Base-by-base conservation (phyloP, 2,329 filamentous ascomycete species). In the Exophiala aquamarina region DNA sequence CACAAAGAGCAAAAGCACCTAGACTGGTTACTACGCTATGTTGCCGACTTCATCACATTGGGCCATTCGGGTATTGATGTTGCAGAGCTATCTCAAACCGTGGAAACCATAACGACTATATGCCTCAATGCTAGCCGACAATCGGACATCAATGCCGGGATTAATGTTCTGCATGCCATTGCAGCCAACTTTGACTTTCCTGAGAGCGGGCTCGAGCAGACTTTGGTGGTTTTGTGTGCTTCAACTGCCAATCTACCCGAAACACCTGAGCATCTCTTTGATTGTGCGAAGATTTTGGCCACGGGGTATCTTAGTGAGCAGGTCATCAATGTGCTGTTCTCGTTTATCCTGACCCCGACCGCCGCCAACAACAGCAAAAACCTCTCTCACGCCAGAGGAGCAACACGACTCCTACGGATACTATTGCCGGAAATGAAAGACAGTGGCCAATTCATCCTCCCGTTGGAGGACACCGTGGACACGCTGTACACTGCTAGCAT, bases 11-110 rank as follows among this genome's bases (percentile, higher is more conserved):
- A 47, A 20, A 47, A 51, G 28, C 44, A 50, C 19, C 34, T 58
- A 13, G 41, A 49, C n/a, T 58, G 56, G 56, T 29, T 58, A 10
- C 47, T 58, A 10, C 51, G 42, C 11, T 58, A 51, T 21, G 44
- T 50, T 18, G 40, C 35, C 20, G 54, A 58, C 39, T 58, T 50
- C 37, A 17, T 58, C 10, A 36, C 47, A n/a, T 21, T 56, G n/a
- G 49, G 46, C 21, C 51, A 56, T 33, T 34, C 26, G n/a, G 39
- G 21, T 14, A 40, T 56, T 31, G 44, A 49, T 34, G 26, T 37
- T 3, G 37, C 38, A 17, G 54, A 58, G 31, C 33, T 55, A 15
- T 35, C 44, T 17, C 47, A 36, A 8, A 41, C 48, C 17, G 52
- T 54, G 26, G 35, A 46, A 7, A 34, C 45, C 7, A 32, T 53